phyloP scores from a whole-genome alignment of 106 monocot species.

The Agapanthus africanus region DNA sequence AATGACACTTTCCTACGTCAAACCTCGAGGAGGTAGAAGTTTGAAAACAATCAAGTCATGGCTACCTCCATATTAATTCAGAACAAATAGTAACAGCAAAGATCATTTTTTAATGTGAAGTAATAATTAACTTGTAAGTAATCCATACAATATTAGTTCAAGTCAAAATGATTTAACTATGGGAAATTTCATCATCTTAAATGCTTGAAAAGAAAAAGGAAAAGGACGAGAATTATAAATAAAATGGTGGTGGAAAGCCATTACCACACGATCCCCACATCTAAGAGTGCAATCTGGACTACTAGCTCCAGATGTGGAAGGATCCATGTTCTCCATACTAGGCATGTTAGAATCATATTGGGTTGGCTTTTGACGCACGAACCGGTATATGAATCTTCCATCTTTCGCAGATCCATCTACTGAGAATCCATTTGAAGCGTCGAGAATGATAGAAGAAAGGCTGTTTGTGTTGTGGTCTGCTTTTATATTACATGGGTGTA shows the following conservation, averaged over 20 bases:
- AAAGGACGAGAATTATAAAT: neutral
- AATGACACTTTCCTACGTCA: neutral
- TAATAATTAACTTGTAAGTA: neutral
- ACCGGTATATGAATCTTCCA: conserved; percentile 60
- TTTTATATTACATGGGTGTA: conserved; percentile 16
- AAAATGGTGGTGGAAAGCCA: neutral
- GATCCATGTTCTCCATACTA: conserved; percentile 12
- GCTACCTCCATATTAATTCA: neutral
- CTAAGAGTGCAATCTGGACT: conserved; percentile 43
- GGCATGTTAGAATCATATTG: conserved; percentile 6
- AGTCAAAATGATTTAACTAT: neutral
- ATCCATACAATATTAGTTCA: neutral
- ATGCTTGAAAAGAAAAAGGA: neutral
- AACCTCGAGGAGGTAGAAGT: neutral
- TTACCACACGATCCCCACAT: conserved; percentile 93
- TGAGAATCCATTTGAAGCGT: conserved; percentile 32
- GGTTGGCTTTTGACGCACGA: conserved; percentile 35
- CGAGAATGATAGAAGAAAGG: conserved; percentile 56
- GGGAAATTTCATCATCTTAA: neutral
- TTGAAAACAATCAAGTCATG: neutral
- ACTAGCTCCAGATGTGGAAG: conserved; percentile 7
- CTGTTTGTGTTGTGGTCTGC: conserved; percentile 28
- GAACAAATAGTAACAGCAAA: neutral
- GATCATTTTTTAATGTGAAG: neutral
- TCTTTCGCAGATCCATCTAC: conserved; percentile 27